Conservation (phyloP, 345 rosid species). For the Aurinia saxatilis region DNA sequence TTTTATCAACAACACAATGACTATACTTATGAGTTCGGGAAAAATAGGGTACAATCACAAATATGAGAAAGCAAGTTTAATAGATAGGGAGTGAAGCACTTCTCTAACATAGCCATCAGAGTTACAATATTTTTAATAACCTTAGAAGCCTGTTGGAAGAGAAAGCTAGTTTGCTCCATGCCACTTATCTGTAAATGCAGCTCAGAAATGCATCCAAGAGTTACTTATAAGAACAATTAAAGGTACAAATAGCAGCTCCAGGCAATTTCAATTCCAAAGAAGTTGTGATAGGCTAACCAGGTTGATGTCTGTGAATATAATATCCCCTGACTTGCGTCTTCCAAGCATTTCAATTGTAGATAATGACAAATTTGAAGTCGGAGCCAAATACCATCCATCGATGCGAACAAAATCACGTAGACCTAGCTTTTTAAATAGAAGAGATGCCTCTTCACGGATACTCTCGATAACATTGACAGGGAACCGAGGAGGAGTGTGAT, state of each 20-base stretch:
- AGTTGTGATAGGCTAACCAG: constrained; percentile 44
- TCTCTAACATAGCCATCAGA: background rate
- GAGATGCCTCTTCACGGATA: constrained; percentile 81
- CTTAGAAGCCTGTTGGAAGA: constrained; percentile 98
- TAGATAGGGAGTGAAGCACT: background rate
- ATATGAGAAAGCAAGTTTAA: background rate
- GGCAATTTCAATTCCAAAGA: background rate
- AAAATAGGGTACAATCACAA: background rate
- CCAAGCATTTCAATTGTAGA: constrained; percentile 42
- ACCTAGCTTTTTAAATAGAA: constrained; percentile 61
- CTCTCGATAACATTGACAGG: constrained; percentile 58
- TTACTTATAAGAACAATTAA: background rate
- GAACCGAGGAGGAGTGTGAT: constrained; percentile 96
- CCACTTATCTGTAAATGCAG: constrained; percentile 73
- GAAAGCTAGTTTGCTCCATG: constrained; percentile 97
- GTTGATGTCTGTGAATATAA: constrained; percentile 82
- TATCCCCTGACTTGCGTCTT: constrained; percentile 35
- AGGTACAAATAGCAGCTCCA: background rate
- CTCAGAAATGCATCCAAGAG: background rate
- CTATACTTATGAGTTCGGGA: background rate
- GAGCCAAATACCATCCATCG: constrained; percentile 94
- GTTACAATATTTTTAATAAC: constrained; percentile 30
- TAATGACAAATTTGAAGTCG: constrained; percentile 33
- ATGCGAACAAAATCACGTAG: constrained; percentile 88
- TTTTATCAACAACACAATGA: background rate